A percentile compares a stretch with the other conserved stretches of the same genome.
These are phyloP conservation scores for Backusella tarrabulga DNA, from an alignment of 192 early-diverging fungal genomes.

Conservation along the genomic window DNA sequence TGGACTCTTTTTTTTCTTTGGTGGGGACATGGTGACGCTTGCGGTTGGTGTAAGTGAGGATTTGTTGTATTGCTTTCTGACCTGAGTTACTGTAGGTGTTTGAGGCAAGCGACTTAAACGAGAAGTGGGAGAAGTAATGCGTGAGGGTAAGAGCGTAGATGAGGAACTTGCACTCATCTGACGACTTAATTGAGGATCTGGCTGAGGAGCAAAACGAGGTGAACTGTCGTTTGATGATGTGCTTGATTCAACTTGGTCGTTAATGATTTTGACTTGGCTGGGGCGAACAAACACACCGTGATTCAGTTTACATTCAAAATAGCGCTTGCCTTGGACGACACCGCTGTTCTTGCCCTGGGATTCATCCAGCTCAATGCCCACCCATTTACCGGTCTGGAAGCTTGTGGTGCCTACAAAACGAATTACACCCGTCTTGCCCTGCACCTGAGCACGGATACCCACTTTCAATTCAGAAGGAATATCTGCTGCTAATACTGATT, in stretches of 20 bases:
- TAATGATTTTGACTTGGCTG: constrained; percentile 48
- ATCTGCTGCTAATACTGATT: constrained; percentile 6
- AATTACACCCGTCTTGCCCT: constrained; percentile 61
- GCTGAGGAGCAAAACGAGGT: constrained; percentile 28
- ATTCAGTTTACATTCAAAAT: constrained; percentile 70
- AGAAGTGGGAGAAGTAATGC: constrained; percentile 12
- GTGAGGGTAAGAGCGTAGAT: constrained; percentile 27
- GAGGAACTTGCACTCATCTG: constrained; percentile 14
- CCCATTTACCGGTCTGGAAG: constrained; percentile 85
- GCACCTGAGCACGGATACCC: constrained; percentile 49
- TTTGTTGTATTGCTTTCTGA: constrained; percentile 10
- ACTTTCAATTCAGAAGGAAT: constrained; percentile 21
- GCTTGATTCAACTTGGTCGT: neutral
- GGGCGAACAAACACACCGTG: constrained; percentile 79
- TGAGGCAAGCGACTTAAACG: constrained; percentile 15
- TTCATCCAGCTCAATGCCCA: constrained; percentile 84
- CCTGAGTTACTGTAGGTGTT: constrained; percentile 5
- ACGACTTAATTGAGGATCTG: constrained; percentile 16
- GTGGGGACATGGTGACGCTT: neutral
- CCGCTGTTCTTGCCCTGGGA: constrained; percentile 77
- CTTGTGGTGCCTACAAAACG: constrained; percentile 79
- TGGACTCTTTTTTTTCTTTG: constrained; percentile 1
- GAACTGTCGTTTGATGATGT: constrained; percentile 5
- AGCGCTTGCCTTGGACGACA: constrained; percentile 67
- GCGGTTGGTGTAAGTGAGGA: constrained; percentile 16